Conservation (phyloP, 164 flowering plant genomes). For the Dillenia turbinata region DNA sequence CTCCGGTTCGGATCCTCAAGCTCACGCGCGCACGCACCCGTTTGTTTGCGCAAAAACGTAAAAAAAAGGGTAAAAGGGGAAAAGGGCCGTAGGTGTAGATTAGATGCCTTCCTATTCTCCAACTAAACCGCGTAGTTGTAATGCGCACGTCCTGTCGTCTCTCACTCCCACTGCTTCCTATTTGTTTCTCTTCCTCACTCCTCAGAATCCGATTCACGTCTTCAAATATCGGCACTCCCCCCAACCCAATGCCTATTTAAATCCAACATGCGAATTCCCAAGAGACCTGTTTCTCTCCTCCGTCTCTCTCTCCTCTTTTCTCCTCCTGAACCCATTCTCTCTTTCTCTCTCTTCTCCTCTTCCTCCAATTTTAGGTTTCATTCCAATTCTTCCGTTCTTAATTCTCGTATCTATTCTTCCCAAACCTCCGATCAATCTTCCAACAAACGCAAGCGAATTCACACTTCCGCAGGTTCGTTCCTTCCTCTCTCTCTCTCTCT, state of each 20-base stretch:
- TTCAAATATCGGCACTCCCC: not conserved
- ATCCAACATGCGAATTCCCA: slow-evolving; percentile 47
- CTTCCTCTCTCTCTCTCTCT: not conserved
- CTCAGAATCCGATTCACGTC: slow-evolving; percentile 7
- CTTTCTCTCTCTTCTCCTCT: not conserved
- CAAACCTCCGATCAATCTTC: slow-evolving; percentile 5
- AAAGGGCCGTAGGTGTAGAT: no score
- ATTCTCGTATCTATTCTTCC: slow-evolving; percentile 8
- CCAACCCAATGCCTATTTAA: slow-evolving; percentile 34
- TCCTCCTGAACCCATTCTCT: no score
- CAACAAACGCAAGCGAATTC: slow-evolving; percentile 2
- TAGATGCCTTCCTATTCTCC: not conserved
- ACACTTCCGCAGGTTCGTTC: not conserved
- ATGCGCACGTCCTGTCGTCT: slow-evolving; percentile 3
- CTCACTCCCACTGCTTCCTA: not conserved
- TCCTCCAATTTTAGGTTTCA: not conserved
- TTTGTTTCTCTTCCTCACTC: no score
- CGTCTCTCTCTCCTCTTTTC: slow-evolving; percentile 12
- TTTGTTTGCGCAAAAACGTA: no score
- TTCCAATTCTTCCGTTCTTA: not conserved
- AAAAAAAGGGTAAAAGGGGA: no score
- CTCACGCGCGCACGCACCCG: no score
- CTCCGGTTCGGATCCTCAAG: no score
- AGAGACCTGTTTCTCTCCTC: slow-evolving; percentile 27
- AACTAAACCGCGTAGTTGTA: not conserved